phyloP scores from a whole-genome alignment of 2,329 filamentous ascomycete genomes.

The Xylariaceae sp. region DNA sequence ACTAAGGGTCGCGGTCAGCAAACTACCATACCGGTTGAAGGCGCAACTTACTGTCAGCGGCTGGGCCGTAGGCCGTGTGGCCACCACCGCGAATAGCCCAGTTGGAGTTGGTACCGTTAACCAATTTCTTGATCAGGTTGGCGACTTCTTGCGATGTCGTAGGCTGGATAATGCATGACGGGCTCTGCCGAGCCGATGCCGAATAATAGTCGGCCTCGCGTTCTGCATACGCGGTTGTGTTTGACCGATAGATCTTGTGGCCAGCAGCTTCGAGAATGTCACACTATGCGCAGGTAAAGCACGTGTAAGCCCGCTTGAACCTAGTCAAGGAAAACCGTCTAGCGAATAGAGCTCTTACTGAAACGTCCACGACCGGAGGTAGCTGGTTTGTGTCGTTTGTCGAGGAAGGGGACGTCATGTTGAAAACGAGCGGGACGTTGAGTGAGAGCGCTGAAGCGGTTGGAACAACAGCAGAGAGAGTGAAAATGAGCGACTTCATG shows the following conservation, averaged over 20 bases:
- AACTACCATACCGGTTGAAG: background rate
- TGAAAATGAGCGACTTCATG: background rate
- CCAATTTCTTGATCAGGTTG: background rate
- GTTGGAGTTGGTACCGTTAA: background rate
- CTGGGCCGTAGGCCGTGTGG: slow-evolving; percentile 1
- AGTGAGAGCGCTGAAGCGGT: background rate
- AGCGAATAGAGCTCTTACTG: background rate
- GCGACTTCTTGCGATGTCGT: background rate
- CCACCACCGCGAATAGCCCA: slow-evolving; percentile 3
- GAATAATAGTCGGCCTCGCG: background rate
- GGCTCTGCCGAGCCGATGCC: background rate
- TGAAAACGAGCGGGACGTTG: background rate
- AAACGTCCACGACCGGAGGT: background rate
- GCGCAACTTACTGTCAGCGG: slow-evolving; percentile 1
- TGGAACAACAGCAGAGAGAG: background rate
- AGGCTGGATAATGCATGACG: background rate
- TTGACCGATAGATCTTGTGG: background rate
- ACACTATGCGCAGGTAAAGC: background rate
- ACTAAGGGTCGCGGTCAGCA: background rate
- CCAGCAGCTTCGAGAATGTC: background rate
- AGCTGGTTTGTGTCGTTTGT: background rate
- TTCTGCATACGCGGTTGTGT: background rate
- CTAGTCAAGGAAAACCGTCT: background rate
- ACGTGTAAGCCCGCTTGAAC: background rate
- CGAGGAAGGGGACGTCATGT: background rate